Evolutionary conservation across 1,139 yeast species (phyloP).

Genomic region (Tardiomyces digboiensis): DNA sequence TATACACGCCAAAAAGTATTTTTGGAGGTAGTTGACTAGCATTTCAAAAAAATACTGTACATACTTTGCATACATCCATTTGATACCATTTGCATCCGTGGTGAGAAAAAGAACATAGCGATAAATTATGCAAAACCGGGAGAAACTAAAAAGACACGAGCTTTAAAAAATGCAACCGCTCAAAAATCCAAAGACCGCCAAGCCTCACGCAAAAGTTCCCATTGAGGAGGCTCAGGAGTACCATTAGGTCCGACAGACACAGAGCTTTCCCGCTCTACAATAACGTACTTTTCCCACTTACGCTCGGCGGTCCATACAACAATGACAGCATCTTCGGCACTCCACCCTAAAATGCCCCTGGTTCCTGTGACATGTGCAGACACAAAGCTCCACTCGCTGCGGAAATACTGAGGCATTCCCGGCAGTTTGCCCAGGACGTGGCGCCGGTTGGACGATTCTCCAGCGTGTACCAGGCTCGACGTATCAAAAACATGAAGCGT

Average conservation of each 20-base stretch:
- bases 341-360: constrained; percentile 58
- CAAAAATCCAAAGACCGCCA: constrained; percentile 53
- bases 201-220: constrained; percentile 63
- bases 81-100: no score
- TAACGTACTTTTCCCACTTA: constrained; percentile 79
- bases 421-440: constrained; percentile 66
- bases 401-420: constrained; percentile 64
- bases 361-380: constrained; percentile 47
- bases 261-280: constrained; percentile 38
- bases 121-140: no score
- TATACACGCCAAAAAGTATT: constrained; percentile 25
- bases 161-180: no score
- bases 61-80: not conserved
- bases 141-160: no score
- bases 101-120: no score
- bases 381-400: constrained; percentile 85
- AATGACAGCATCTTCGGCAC: constrained; percentile 54
- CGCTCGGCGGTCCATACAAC: constrained; percentile 62
- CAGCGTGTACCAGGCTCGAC: constrained; percentile 22
- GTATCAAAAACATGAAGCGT: constrained; percentile 76
- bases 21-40: constrained; percentile 30
- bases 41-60: not conserved
- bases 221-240: constrained; percentile 23
- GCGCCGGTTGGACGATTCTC: constrained; percentile 35
- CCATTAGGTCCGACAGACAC: constrained; percentile 9